Conservation (phyloP, 2,329 filamentous ascomycete species). For the Exophiala sp. region DNA sequence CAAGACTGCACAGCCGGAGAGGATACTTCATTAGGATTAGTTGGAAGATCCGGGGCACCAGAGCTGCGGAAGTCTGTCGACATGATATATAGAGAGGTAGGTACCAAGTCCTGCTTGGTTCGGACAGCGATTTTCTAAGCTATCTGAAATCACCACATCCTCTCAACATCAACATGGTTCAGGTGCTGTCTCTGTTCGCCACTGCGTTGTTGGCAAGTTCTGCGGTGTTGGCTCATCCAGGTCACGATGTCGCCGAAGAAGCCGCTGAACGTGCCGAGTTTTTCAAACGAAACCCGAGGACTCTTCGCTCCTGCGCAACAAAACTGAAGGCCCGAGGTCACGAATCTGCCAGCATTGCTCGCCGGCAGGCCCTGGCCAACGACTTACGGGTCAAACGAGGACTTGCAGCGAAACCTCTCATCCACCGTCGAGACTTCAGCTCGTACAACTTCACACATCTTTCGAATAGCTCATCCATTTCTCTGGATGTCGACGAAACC, state of each 20-base stretch:
- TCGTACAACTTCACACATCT: constrained; percentile 32
- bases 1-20: too few species aligned
- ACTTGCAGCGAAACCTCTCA: constrained; percentile 28
- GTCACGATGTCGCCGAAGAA: constrained; percentile 47
- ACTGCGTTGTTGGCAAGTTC: not conserved
- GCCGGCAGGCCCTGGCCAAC: constrained; percentile 41
- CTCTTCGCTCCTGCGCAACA: constrained; percentile 44
- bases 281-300: constrained; percentile 38
- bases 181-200: not conserved
- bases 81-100: not conserved
- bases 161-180: not conserved
- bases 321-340: constrained; percentile 46
- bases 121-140: not conserved
- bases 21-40: too few species aligned
- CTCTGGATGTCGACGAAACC: constrained; percentile 26
- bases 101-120: not conserved
- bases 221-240: constrained; percentile 41
- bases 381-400: constrained; percentile 41
- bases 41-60: too few species aligned
- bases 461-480: constrained; percentile 32
- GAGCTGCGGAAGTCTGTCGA: not conserved
- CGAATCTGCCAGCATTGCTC: constrained; percentile 41
- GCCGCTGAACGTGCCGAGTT: constrained; percentile 47
- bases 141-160: too few species aligned
- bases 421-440: constrained; percentile 35